Evolutionary conservation across 495 filamentous ascomycete genomes (phyloP).

Genomic region (Bacidia gigantensis): DNA sequence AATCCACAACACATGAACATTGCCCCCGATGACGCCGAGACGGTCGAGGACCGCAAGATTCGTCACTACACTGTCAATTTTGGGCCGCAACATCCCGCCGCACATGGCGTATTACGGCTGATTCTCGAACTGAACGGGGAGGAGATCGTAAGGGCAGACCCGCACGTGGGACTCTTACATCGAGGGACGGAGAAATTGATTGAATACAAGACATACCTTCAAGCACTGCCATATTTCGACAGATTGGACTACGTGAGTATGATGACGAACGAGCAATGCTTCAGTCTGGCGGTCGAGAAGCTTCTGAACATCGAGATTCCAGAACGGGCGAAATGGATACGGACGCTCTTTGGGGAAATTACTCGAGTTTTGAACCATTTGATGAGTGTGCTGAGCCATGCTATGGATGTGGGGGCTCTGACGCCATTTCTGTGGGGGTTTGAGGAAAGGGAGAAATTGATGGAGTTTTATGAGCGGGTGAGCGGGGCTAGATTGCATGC

Average conservation of each 20-base stretch:
- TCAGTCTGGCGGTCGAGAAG: constrained; percentile 90
- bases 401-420: constrained; percentile 98
- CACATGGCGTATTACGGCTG: constrained; percentile 93
- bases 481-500: constrained; percentile 96
- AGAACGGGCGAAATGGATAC: constrained; percentile 89
- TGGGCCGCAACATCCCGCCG: constrained; percentile 96
- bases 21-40: constrained; percentile 29
- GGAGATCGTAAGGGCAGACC: constrained; percentile 91
- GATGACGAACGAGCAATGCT: constrained; percentile 99
- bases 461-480: constrained; percentile 99
- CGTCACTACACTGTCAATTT: constrained; percentile 99
- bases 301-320: constrained; percentile 95
- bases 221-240: constrained; percentile 97
- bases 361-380: constrained; percentile 93
- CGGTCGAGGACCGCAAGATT: constrained; percentile 64
- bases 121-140: constrained; percentile 98
- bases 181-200: constrained; percentile 99
- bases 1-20: constrained; percentile 28
- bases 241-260: constrained; percentile 98
- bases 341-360: constrained; percentile 92
- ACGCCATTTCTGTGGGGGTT: constrained; percentile 99
- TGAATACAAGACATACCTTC: constrained; percentile 98
- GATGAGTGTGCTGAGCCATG: constrained; percentile 94
- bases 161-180: constrained; percentile 92
- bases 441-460: constrained; percentile 98